These are phyloP conservation scores for Mycena albidolilacea DNA, from an alignment of 768 basidiomycete genomes.

Conservation along the genomic window DNA sequence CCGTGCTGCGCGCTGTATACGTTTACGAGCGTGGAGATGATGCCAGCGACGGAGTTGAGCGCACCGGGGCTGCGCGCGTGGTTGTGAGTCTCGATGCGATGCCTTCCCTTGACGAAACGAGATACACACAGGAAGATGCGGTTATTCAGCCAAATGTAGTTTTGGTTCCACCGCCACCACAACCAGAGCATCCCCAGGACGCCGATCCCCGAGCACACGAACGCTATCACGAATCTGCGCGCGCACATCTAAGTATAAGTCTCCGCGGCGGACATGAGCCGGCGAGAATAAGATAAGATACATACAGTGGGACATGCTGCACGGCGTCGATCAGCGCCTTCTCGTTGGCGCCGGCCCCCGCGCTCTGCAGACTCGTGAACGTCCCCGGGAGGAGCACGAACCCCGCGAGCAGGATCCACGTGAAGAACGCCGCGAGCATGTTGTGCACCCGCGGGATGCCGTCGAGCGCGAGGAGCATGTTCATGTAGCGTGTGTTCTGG, in stretches of 20 bases:
- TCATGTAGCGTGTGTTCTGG: slow-evolving; percentile 69
- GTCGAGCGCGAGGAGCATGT: slow-evolving; percentile 75
- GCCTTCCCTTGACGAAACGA: background rate
- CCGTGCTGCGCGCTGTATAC: slow-evolving; percentile 52
- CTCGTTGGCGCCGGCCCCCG: slow-evolving; percentile 43
- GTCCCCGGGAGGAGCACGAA: slow-evolving; percentile 78
- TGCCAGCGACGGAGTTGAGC: slow-evolving; percentile 53
- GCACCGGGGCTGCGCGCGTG: slow-evolving; percentile 48
- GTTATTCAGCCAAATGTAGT: slow-evolving; percentile 72
- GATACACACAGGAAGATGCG: slow-evolving; percentile 67
- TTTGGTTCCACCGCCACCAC: slow-evolving; percentile 72
- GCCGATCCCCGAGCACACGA: slow-evolving; percentile 69
- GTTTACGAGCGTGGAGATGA: slow-evolving; percentile 52
- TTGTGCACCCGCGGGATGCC: slow-evolving; percentile 66
- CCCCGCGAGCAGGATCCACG: slow-evolving; percentile 74
- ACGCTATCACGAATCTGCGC: slow-evolving; percentile 67
- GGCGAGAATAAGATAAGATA: slow-evolving; percentile 13
- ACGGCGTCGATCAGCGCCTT: slow-evolving; percentile 53
- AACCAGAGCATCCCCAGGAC: slow-evolving; percentile 68
- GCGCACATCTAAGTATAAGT: slow-evolving; percentile 14
- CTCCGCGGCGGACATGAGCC: background rate
- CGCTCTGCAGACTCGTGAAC: slow-evolving; percentile 63
- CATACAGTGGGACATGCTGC: slow-evolving; percentile 63
- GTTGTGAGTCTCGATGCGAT: background rate
- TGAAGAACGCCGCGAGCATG: slow-evolving; percentile 68